Conservation (phyloP, 495 filamentous ascomycete species). For the Trichoderma gamsii region DNA sequence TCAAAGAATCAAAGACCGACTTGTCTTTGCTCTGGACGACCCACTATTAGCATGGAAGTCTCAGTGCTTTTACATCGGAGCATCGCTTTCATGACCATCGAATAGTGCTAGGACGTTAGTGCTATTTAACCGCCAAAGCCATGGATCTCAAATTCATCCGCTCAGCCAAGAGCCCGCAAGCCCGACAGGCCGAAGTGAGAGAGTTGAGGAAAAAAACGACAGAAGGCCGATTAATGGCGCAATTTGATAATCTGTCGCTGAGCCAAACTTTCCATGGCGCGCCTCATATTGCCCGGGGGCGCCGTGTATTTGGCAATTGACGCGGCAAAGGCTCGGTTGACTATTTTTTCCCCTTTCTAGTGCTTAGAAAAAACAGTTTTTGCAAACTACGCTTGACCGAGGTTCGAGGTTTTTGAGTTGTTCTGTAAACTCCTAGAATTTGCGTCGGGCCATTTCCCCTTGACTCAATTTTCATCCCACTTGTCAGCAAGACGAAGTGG, state of each 20-base stretch:
- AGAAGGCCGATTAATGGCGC: slow-evolving; percentile 10
- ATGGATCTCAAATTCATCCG: neutral
- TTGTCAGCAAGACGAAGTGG: neutral
- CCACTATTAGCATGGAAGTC: neutral
- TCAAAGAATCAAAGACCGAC: too few relatives aligned
- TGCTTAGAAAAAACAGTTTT: neutral
- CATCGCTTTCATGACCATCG: neutral
- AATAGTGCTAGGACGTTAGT: neutral
- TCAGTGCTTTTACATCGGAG: neutral
- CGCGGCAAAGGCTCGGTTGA: slow-evolving; percentile 5
- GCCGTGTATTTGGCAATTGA: neutral
- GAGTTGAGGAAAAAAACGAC: neutral
- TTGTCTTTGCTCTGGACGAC: too few relatives aligned
- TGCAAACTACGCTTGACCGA: neutral
- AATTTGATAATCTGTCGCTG: neutral
- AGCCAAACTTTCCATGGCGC: neutral
- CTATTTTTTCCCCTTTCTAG: neutral
- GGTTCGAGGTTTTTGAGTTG: neutral
- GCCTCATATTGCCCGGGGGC: neutral
- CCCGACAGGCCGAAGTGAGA: slow-evolving; percentile 6
- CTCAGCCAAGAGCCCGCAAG: neutral
- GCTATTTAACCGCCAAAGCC: neutral
- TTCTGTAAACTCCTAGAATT: neutral
- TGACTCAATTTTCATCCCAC: neutral
- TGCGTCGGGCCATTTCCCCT: neutral